These are phyloP conservation scores for Pseudopyrenochaeta lycopersici DNA, from an alignment of 2,329 filamentous ascomycete species.

Conservation along the genomic window DNA sequence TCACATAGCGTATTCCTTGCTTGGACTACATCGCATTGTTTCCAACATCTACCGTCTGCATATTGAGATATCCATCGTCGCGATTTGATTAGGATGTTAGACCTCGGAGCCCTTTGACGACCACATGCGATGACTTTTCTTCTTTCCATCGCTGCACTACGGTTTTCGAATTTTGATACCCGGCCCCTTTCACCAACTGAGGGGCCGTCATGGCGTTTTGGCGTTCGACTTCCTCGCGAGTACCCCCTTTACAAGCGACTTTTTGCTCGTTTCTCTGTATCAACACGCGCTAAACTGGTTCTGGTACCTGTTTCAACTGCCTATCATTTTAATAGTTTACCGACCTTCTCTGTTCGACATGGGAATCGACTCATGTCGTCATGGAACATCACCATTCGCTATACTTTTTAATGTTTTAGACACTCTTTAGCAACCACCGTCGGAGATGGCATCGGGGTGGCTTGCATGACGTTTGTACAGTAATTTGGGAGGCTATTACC, in stretches of 20 bases:
- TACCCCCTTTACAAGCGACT: constrained; percentile 37
- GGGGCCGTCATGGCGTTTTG: constrained; percentile 27
- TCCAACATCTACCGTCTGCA: constrained; percentile 30
- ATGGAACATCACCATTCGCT: constrained; percentile 45
- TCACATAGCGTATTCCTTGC: constrained; percentile 8
- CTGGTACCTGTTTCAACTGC: constrained; percentile 8
- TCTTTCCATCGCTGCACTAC: constrained; percentile 40
- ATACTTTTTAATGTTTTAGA: constrained; percentile 50
- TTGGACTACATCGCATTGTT: constrained; percentile 22
- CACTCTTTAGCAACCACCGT: constrained; percentile 41
- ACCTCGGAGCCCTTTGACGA: constrained; percentile 25
- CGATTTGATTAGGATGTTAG: constrained; percentile 38
- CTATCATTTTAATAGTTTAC: constrained; percentile 14
- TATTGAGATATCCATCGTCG: constrained; percentile 50
- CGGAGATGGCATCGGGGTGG: constrained; percentile 19
- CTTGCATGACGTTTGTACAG: constrained; percentile 48
- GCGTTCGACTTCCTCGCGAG: constrained; percentile 34
- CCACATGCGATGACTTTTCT: constrained; percentile 42
- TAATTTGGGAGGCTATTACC: constrained; percentile 23
- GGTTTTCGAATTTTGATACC: constrained; percentile 36
- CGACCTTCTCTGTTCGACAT: constrained; percentile 26
- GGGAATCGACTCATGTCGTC: constrained; percentile 25
- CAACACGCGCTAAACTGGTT: constrained; percentile 28
- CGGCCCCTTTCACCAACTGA: constrained; percentile 6
- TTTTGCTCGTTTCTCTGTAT: constrained; percentile 38